These are phyloP conservation scores for Sclerotinia glacialis DNA, from an alignment of 2,329 filamentous ascomycete genomes.

Conservation along the genomic window DNA sequence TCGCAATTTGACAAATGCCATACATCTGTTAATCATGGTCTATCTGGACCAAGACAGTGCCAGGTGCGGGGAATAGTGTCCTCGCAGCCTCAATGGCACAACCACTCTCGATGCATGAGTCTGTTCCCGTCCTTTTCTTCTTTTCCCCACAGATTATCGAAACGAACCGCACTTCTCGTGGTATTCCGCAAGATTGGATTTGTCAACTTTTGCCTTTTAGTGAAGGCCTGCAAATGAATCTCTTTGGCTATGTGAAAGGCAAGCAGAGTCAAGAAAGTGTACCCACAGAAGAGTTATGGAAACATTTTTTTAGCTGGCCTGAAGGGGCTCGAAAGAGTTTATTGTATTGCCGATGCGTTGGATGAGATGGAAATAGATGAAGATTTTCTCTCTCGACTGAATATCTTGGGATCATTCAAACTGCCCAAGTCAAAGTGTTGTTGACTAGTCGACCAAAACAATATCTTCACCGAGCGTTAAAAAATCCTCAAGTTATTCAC, in stretches of 20 bases:
- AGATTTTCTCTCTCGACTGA: slow-evolving; percentile 40
- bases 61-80: slow-evolving; percentile 47
- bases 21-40: slow-evolving; percentile 37
- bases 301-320: slow-evolving; percentile 36
- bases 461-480: slow-evolving; percentile 39
- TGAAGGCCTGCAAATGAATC: not conserved
- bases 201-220: slow-evolving; percentile 38
- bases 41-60: slow-evolving; percentile 48
- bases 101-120: slow-evolving; percentile 10
- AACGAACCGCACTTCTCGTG: slow-evolving; percentile 35
- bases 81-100: slow-evolving; percentile 36
- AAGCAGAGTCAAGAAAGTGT: slow-evolving; percentile 22
- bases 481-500: slow-evolving; percentile 32
- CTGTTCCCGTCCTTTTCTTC: slow-evolving; percentile 40
- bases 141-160: slow-evolving; percentile 43
- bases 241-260: not conserved
- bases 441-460: slow-evolving; percentile 46
- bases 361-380: slow-evolving; percentile 48
- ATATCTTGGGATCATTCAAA: slow-evolving; percentile 37
- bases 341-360: slow-evolving; percentile 50
- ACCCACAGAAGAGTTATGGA: slow-evolving; percentile 36
- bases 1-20: slow-evolving; percentile 28
- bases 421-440: slow-evolving; percentile 42
- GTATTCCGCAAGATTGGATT: slow-evolving; percentile 39
- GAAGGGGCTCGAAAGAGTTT: slow-evolving; percentile 34